These are phyloP conservation scores for Vitis vinifera DNA, from an alignment of 164 flowering plant species.

Conservation along the genomic window ASM3070453v1 NC_081811.1:781001-781500, in stretches of 20 bases:
- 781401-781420: slow-evolving; percentile 23
- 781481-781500: no score
- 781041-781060: no score
- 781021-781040: neutral
- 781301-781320: slow-evolving; percentile 31
- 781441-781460: no score
- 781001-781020: neutral
- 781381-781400: slow-evolving; percentile 34
- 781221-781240: neutral
- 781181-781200: slow-evolving; percentile 1
- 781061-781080: no score
- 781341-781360: slow-evolving; percentile 46
- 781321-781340: slow-evolving; percentile 44
- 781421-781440: neutral
- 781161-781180: neutral
- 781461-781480: no score
- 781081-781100: neutral
- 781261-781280: neutral
- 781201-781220: slow-evolving; percentile 1
- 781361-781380: neutral
- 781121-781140: no score
- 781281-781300: slow-evolving; percentile 11
- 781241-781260: slow-evolving; percentile 5
- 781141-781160: no score
- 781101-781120: neutral